phyloP scores from a whole-genome alignment of 495 filamentous ascomycete genomes.

The Talaromyces wortmannii region DNA sequence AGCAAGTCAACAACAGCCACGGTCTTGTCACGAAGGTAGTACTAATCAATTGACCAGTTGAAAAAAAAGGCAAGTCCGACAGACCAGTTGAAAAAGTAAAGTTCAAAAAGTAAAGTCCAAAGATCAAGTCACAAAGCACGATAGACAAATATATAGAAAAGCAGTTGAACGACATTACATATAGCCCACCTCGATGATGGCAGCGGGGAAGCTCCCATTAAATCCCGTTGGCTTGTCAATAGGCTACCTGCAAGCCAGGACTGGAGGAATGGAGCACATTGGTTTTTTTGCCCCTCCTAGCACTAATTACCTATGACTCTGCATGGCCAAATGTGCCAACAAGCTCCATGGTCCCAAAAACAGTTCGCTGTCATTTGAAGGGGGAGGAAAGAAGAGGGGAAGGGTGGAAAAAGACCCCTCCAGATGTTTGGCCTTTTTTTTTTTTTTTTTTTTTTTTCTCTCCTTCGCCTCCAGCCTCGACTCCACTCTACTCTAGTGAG shows the following conservation, averaged over 20 bases:
- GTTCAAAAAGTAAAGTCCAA: neutral
- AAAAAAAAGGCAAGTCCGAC: too few relatives aligned
- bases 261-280: neutral
- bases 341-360: constrained; percentile 2
- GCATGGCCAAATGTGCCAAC: neutral
- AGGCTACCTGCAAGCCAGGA: neutral
- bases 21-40: neutral
- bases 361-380: neutral
- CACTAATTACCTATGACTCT: neutral
- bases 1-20: too few relatives aligned
- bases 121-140: neutral
- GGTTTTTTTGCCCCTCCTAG: neutral
- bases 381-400: constrained; percentile 14
- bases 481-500: constrained; percentile 25
- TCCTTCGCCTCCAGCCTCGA: neutral
- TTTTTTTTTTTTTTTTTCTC: too few relatives aligned
- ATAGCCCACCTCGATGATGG: constrained; percentile 5
- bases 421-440: constrained; percentile 15
- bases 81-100: too few relatives aligned
- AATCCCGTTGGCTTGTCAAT: constrained; percentile 1
- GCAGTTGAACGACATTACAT: constrained; percentile 3
- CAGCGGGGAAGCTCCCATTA: constrained; percentile 3
- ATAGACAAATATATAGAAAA: neutral
- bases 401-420: constrained; percentile 6
- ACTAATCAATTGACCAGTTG: too few relatives aligned